Conservation (phyloP, 1,284 basidiomycete species). For the Wallemia hederae region DNA sequence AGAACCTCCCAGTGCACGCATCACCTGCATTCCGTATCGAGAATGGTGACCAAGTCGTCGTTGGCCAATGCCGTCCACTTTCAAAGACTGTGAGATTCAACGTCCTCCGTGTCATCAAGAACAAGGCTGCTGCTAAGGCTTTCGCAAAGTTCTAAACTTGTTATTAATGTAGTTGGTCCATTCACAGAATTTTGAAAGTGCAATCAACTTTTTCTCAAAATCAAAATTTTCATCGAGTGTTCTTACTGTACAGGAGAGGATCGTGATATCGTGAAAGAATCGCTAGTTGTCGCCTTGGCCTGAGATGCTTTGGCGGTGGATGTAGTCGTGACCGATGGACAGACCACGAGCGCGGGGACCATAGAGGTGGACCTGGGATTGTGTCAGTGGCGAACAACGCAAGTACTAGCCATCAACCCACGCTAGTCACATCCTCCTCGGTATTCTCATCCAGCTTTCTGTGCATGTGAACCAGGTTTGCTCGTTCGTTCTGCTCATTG, state of each 20-base stretch:
- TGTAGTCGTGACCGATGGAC: background rate
- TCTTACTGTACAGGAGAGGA: background rate
- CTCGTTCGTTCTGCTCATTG: background rate
- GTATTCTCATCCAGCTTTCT: background rate
- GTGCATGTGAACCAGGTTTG: background rate
- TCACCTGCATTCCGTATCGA: constrained; percentile 97
- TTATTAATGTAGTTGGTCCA: too few relatives aligned
- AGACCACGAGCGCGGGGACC: background rate
- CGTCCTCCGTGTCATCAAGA: constrained; percentile 49
- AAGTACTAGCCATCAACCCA: too few relatives aligned
- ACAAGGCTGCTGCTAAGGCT: constrained; percentile 19
- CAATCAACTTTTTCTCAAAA: background rate
- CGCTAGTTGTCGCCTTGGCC: background rate
- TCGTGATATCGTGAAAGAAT: background rate
- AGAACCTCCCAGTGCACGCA: constrained; percentile 89
- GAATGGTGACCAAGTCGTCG: constrained; percentile 71
- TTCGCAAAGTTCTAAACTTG: constrained; percentile 67
- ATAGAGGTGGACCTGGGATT: background rate
- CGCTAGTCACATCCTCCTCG: background rate
- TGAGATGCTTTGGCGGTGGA: background rate
- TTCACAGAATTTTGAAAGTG: too few relatives aligned
- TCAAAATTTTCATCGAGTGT: background rate
- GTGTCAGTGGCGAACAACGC: background rate
- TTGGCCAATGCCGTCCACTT: constrained; percentile 95
- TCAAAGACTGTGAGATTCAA: constrained; percentile 99